Base-by-base conservation (phyloP, 2,329 filamentous ascomycete genomes). In the Trichoderma pleuroti region DNA sequence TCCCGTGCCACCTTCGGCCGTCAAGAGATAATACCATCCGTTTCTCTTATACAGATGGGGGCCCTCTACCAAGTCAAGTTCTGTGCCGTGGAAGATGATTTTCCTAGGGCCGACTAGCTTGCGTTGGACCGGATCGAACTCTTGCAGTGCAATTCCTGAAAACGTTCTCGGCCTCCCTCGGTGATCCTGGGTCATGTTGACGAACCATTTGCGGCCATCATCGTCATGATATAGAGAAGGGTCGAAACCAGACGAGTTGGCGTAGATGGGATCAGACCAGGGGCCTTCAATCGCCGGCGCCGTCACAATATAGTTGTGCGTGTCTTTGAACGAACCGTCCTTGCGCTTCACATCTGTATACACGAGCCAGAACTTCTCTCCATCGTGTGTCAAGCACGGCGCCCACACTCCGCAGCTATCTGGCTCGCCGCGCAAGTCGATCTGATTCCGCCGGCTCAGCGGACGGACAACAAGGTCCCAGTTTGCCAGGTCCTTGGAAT, bases 331-430 rank as follows among this genome's bases (percentile, higher is more conserved):
- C 3, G 85, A 87, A 14, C 88, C 89, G 74, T 91, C 89, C 76
- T 90, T 90, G 73, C 88, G 87, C 80, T 90, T 91, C 18, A 91
- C 88, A 74, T 90, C 87, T 1, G 88, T 90, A 77, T 89, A 91
- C 2, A 90, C 88, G 6, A 91, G 84, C 84, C 85, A 90, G 78
- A 90, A 91, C 68, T 80, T 84, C 3, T 85, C 81, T 59, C 87
- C 87, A 73, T 90, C 88, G 73, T 90, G 87, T 0, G 85, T 87
- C 24, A 91, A 82, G 74, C 88, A 91, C 0, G 89, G 89, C 2
- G 88, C 88, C 87, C 88, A 91, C n/a, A 91, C 80, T 46, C 87
- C 87, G 74, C 87, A 87, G 76, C 85, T 87, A 76, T 89, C 86
- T 0, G 87, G 86, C 74, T 88, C 81, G n/a, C 86, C 86, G 18